Evolutionary conservation across 179 eudicot genomes (phyloP), one percentile per base, ranked within the genome.

Genomic region (Vitellaria paradoxa): DNA sequence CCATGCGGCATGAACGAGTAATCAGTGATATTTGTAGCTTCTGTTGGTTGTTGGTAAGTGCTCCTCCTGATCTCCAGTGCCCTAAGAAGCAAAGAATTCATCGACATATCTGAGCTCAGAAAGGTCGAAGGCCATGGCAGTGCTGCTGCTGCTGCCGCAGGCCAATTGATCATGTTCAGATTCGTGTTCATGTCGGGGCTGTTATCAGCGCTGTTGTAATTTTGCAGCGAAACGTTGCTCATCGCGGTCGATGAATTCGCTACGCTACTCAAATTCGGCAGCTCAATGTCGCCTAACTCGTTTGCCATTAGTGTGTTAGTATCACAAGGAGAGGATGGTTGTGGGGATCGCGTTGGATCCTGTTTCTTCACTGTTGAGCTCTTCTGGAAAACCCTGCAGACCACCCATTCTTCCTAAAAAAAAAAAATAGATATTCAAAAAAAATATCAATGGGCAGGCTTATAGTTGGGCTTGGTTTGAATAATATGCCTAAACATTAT

Each of bases 321-420:
- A 17, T 89, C 89, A 45, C 87, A 82, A 0, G 86, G 84, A 21
- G 89, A 86, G 50, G 83, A 78, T 55, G 69, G 73, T 37, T 84
- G 85, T 76, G 3, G 57, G 53, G 76, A 57, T 6, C 13, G 66
- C 40, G 67, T 20, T 46, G 59, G 52, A 6, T 73, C 92, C 49
- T 89, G 87, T 75, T 81, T 90, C 82, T 89, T 94, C 8, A 85
- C 78, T 7, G 84, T 73, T 18, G 87, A 77, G 60, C 85, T 91
- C 85, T 94, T 94, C 17, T 91, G 97, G 42, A 94, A 94, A 6
- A 94, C 86, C 79, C 98, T 82, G 45, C 96, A 94, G 6, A 92
- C 96, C 66, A 92, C 98, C 98, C 98, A 94, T 85, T 94, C 98
- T 46, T 94, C 97, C 98, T 94, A 4, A 67, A 65, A 9, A 42